Evolutionary conservation across 1,284 basidiomycete species (phyloP).

Genomic region (Exsudoporus floridanus): DNA sequence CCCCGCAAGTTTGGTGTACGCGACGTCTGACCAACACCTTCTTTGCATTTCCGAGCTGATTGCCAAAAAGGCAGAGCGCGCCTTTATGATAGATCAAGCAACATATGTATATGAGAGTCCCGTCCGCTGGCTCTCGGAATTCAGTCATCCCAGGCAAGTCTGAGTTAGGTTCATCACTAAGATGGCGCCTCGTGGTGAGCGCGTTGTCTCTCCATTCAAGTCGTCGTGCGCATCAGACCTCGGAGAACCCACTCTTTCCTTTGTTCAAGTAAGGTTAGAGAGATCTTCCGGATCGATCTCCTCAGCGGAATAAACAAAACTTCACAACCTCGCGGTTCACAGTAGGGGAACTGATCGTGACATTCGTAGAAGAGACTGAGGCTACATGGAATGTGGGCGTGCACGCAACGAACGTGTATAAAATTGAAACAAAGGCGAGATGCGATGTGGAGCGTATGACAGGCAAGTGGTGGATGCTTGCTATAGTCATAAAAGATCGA

Average conservation of each 20-base stretch:
- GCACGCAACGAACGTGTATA: slow-evolving; percentile 16
- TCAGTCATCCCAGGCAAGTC: not conserved
- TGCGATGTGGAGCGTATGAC: slow-evolving; percentile 8
- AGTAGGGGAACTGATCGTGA: slow-evolving; percentile 11
- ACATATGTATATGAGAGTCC: not conserved
- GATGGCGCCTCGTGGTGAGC: slow-evolving; percentile 26
- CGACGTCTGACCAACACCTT: not conserved
- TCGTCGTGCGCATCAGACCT: slow-evolving; percentile 24
- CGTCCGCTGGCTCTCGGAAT: slow-evolving; percentile 2
- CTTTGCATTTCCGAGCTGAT: slow-evolving; percentile 15
- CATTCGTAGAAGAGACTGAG: slow-evolving; percentile 13
- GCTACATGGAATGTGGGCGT: slow-evolving; percentile 20
- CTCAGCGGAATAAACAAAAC: slow-evolving; percentile 5
- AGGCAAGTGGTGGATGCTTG: slow-evolving; percentile 5
- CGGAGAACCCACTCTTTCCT: slow-evolving; percentile 26
- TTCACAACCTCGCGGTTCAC: slow-evolving; percentile 19
- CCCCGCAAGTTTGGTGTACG: not conserved
- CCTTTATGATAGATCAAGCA: not conserved
- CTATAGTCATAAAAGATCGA: not conserved
- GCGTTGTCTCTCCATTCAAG: slow-evolving; percentile 24
- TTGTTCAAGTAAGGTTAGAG: slow-evolving; percentile 15
- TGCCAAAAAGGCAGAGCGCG: not conserved
- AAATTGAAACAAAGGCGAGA: slow-evolving; percentile 11
- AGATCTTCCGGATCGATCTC: slow-evolving; percentile 26
- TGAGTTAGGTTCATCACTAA: slow-evolving; percentile 26